These are phyloP conservation scores for Cytidiella melzeri DNA, from an alignment of 768 basidiomycete genomes.

Conservation along the genomic window DNA sequence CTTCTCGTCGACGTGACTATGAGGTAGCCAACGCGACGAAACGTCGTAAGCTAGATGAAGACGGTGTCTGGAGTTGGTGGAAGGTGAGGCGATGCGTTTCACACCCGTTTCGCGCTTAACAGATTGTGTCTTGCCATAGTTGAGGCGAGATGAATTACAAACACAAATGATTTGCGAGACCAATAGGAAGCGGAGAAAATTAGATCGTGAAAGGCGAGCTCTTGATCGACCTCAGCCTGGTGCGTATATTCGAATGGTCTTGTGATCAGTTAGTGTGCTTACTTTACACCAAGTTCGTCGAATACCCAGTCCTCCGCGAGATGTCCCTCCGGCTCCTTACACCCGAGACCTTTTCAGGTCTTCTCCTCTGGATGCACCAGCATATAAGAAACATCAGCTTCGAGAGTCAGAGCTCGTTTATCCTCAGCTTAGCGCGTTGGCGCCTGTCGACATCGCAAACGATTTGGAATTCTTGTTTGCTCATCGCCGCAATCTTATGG, in stretches of 20 bases:
- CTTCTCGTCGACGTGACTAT: conserved; percentile 64
- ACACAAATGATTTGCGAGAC: conserved; percentile 86
- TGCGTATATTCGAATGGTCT: conserved; percentile 30
- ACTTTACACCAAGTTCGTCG: conserved; percentile 41
- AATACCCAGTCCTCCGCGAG: conserved; percentile 49
- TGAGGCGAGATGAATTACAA: conserved; percentile 73
- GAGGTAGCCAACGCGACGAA: conserved; percentile 59
- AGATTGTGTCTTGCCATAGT: conserved; percentile 34
- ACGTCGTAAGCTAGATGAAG: conserved; percentile 63
- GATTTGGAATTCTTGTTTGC: conserved; percentile 27
- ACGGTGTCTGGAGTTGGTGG: conserved; percentile 88
- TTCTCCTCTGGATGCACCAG: conserved; percentile 39
- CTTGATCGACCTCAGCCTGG: conserved; percentile 72
- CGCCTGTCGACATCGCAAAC: conserved; percentile 23
- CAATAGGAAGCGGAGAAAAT: conserved; percentile 73
- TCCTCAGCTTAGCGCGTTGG: conserved; percentile 25
- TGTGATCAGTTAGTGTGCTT: conserved; percentile 1
- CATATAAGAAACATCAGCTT: conserved; percentile 14
- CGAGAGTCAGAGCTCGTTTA: conserved; percentile 18
- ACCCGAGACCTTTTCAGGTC: conserved; percentile 63
- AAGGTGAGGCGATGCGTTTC: conserved; percentile 44
- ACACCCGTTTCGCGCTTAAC: background rate
- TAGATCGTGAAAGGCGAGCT: conserved; percentile 82
- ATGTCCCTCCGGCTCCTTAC: conserved; percentile 50
- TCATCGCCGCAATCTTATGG: conserved; percentile 15